Conservation (phyloP, 192 early-diverging fungal species). For the Chytriomyces hyalinus region DNA sequence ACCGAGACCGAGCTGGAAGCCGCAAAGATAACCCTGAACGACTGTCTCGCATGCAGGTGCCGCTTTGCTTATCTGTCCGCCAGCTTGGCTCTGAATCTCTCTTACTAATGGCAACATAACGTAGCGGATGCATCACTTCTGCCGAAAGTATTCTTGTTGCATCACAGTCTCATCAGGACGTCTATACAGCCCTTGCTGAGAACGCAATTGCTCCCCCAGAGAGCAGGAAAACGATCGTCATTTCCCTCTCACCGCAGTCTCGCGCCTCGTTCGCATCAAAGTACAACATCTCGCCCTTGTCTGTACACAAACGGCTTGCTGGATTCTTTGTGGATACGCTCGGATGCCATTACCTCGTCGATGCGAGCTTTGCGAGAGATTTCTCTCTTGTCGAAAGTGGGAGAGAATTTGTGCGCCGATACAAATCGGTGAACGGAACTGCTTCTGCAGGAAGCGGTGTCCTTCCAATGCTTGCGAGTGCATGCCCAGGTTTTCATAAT, state of each 20-base stretch:
- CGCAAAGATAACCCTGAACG: conserved; percentile 88
- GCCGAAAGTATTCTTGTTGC: conserved; percentile 93
- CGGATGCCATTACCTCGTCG: conserved; percentile 86
- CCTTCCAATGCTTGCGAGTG: conserved; percentile 59
- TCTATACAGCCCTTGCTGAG: conserved; percentile 67
- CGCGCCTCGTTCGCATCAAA: conserved; percentile 89
- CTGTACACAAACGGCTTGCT: conserved; percentile 74
- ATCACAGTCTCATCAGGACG: conserved; percentile 91
- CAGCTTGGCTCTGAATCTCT: conserved; percentile 1
- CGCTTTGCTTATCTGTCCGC: background rate
- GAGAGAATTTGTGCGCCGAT: conserved; percentile 87
- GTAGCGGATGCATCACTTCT: conserved; percentile 95
- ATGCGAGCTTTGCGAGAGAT: conserved; percentile 89
- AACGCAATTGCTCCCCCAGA: conserved; percentile 52
- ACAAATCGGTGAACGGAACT: conserved; percentile 34
- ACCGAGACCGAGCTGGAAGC: conserved; percentile 80
- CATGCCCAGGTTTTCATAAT: conserved; percentile 55
- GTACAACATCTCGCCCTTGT: conserved; percentile 70
- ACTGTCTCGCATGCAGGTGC: conserved; percentile 96
- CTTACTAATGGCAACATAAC: conserved; percentile 34
- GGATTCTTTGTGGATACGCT: conserved; percentile 74
- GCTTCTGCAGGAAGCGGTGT: conserved; percentile 38
- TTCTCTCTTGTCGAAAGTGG: conserved; percentile 82
- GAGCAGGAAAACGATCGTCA: conserved; percentile 65
- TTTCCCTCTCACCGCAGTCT: conserved; percentile 90